A percentile compares a stretch with the other conserved stretches of the same genome.
Conservation (phyloP, 768 basidiomycete species). For the Royoungia palumana region DNA sequence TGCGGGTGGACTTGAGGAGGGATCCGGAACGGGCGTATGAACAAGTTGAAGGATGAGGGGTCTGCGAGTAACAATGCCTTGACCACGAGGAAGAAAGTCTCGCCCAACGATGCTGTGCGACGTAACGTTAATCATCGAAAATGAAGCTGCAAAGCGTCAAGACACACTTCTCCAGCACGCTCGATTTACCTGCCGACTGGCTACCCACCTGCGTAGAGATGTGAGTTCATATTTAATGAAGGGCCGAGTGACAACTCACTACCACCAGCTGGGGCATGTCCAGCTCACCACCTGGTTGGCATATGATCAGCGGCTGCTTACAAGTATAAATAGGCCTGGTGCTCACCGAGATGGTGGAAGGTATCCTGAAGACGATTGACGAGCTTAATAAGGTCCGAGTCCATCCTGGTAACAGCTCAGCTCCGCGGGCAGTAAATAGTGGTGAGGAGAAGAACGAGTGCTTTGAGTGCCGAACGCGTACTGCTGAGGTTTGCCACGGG, state of each 20-base stretch:
- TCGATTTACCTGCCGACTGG: slow-evolving; percentile 95
- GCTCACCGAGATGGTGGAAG: slow-evolving; percentile 80
- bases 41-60: slow-evolving; percentile 95
- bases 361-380: slow-evolving; percentile 96
- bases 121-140: neutral
- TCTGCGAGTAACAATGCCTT: slow-evolving; percentile 94
- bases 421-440: neutral
- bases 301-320: slow-evolving; percentile 9
- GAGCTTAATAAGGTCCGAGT: slow-evolving; percentile 88
- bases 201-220: slow-evolving; percentile 72
- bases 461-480: slow-evolving; percentile 18
- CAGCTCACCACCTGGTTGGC: slow-evolving; percentile 70
- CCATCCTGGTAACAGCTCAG: slow-evolving; percentile 52
- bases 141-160: slow-evolving; percentile 1
- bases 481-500: neutral
- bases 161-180: slow-evolving; percentile 90
- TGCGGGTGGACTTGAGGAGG: slow-evolving; percentile 40
- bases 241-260: slow-evolving; percentile 45
- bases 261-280: slow-evolving; percentile 92
- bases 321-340: slow-evolving; percentile 1
- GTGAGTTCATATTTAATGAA: neutral
- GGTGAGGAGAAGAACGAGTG: slow-evolving; percentile 2
- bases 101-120: slow-evolving; percentile 82
- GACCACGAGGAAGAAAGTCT: slow-evolving; percentile 83
- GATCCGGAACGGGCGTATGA: slow-evolving; percentile 70